Conservation (phyloP, 768 basidiomycete genomes). For the Boletus rubescentipes region DNA sequence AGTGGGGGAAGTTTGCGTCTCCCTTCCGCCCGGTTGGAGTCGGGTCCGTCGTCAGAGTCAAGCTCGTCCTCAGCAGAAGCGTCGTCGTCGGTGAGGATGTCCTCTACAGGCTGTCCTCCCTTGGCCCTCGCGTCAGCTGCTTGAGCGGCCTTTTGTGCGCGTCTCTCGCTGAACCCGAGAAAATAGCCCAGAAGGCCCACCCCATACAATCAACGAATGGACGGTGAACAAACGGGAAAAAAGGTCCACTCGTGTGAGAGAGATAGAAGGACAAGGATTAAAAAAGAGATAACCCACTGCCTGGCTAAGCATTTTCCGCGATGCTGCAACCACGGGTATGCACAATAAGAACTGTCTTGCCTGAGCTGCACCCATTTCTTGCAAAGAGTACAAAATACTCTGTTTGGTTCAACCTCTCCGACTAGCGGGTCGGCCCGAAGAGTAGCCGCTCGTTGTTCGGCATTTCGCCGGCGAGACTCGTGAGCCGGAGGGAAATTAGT, state of each 20-base stretch:
- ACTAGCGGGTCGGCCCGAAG: slow-evolving; percentile 66
- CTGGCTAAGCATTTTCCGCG: slow-evolving; percentile 72
- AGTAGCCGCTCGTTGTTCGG: slow-evolving; percentile 74
- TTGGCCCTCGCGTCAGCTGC: slow-evolving; percentile 46
- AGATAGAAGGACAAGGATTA: background rate
- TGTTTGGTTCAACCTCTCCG: slow-evolving; percentile 67
- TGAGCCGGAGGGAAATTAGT: slow-evolving; percentile 54
- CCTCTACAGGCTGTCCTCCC: slow-evolving; percentile 29
- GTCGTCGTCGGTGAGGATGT: slow-evolving; percentile 32
- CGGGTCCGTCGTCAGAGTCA: slow-evolving; percentile 37
- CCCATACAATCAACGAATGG: slow-evolving; percentile 1
- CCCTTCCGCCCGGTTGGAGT: slow-evolving; percentile 21
- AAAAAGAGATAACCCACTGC: slow-evolving; percentile 47
- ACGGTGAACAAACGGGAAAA: background rate
- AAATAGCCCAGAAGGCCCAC: background rate
- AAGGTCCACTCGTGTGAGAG: slow-evolving; percentile 12
- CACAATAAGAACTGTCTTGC: slow-evolving; percentile 76
- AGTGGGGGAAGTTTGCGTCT: slow-evolving; percentile 23
- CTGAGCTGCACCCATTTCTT: slow-evolving; percentile 82
- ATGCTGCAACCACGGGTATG: slow-evolving; percentile 82
- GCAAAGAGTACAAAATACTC: slow-evolving; percentile 74
- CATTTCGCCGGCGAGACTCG: slow-evolving; percentile 71
- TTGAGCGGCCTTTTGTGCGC: slow-evolving; percentile 55
- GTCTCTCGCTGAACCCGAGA: slow-evolving; percentile 45
- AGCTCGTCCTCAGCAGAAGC: slow-evolving; percentile 34